Base-by-base conservation (phyloP, 2,329 filamentous ascomycete genomes). In the Colletotrichum kahawae region DNA sequence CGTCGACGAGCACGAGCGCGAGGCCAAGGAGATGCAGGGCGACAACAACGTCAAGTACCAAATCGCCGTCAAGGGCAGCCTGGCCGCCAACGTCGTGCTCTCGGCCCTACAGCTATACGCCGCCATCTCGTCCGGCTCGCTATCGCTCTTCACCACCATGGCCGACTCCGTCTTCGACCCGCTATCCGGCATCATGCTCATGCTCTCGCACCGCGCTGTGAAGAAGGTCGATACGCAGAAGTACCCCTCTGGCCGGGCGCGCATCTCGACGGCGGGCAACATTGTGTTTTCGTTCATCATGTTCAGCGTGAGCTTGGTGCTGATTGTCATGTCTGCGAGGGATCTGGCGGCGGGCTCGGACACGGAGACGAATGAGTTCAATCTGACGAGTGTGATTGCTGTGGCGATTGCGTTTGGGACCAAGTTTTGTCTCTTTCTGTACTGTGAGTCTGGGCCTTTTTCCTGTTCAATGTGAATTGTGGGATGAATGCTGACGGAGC, bases 81-180 rank as follows among this genome's bases (percentile, higher is more conserved):
- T 98, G 79, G 91, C 86, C 1, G 96, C 96, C 74, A 98, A 98
- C 80, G 83, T 98, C 71, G 77, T 94, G 33, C 89, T 99, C 7
- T 92, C 96, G 0, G 89, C 89, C 5, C 88, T 99, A 21, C 97
- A 99, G 84, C 87, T 98, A 48, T 99, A 97, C 82, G 97, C 93
- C 57, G 97, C 97, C 76, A 90, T 95, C 60, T 92, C 94, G 0
- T 98, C 96, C 0, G 92, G 94, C 62, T 98, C 95, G n/a, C 90
- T 98, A 43, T 98, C 96, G 7, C 92, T 99, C 62, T 98, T 98
- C 87, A 98, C 97, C 18, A 99, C 96, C 77, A 98, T 98, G 94
- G 96, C 96, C 18, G 97, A 99, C 84, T 93, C 96, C 67, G 89
- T 98, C 78, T 98, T 98, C 85, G 97, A 98, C 82, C 97, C 95